Evolutionary conservation across 1,284 basidiomycete species (phyloP).

Genomic region (Termitomyces sp.): DNA sequence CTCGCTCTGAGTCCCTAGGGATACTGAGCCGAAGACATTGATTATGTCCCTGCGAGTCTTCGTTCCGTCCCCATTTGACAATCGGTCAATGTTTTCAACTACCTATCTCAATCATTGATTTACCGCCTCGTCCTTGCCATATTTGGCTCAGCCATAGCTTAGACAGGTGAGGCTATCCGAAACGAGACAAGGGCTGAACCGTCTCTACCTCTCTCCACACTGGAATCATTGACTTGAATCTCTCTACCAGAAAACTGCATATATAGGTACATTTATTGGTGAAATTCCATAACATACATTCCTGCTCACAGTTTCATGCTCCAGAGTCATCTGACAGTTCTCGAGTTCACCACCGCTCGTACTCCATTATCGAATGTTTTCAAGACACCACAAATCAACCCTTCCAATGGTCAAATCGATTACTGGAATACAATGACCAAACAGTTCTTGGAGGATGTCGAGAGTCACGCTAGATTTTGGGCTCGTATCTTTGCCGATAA

Average conservation of each 20-base stretch:
- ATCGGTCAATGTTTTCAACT: slow-evolving; percentile 3
- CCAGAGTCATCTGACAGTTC: slow-evolving; percentile 38
- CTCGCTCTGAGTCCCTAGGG: slow-evolving; percentile 7
- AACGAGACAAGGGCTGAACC: slow-evolving; percentile 19
- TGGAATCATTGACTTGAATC: slow-evolving; percentile 12
- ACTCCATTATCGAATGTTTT: slow-evolving; percentile 31
- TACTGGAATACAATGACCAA: slow-evolving; percentile 43
- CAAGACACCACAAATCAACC: slow-evolving; percentile 31
- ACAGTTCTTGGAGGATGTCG: slow-evolving; percentile 51
- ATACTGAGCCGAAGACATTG: no score
- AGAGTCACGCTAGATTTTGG: slow-evolving; percentile 51
- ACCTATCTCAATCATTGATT: slow-evolving; percentile 9
- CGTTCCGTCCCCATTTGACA: slow-evolving; percentile 8
- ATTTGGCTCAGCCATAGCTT: slow-evolving; percentile 24
- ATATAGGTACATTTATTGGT: slow-evolving; percentile 4
- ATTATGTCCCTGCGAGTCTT: neutral
- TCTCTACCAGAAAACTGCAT: slow-evolving; percentile 5
- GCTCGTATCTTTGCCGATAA: slow-evolving; percentile 30
- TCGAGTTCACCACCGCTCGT: slow-evolving; percentile 29
- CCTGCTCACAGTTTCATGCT: slow-evolving; percentile 26
- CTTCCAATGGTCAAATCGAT: slow-evolving; percentile 24
- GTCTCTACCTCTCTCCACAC: slow-evolving; percentile 22
- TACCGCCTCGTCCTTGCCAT: slow-evolving; percentile 21
- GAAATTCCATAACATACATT: neutral
- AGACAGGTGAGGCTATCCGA: slow-evolving; percentile 30